Percentiles rank a stretch among this genome's conserved stretches.
phyloP scores from a whole-genome alignment of 2,329 filamentous ascomycete species.

The Ceratocystis cacaofunesta region DNA sequence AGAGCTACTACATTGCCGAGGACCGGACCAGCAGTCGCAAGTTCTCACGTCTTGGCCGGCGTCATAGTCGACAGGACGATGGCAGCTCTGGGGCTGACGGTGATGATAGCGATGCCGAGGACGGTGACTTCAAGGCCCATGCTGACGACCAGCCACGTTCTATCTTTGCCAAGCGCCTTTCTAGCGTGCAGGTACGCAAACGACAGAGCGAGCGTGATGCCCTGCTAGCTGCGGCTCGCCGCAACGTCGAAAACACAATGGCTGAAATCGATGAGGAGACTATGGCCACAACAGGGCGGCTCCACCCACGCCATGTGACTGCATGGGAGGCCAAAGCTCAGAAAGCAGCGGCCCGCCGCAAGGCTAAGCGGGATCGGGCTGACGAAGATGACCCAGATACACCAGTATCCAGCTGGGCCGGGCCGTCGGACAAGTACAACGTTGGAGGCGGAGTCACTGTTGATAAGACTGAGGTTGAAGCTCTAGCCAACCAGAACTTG shows the following conservation, averaged over 20 bases:
- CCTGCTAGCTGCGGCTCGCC: slow-evolving; percentile 63
- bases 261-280: slow-evolving; percentile 60
- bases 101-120: slow-evolving; percentile 30
- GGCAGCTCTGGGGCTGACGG: slow-evolving; percentile 27
- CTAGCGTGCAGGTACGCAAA: slow-evolving; percentile 58
- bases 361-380: neutral
- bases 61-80: neutral
- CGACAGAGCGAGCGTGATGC: slow-evolving; percentile 58
- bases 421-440: slow-evolving; percentile 10
- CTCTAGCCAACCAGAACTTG: slow-evolving; percentile 24
- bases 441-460: slow-evolving; percentile 13
- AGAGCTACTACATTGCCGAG: slow-evolving; percentile 58
- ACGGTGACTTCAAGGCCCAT: slow-evolving; percentile 38
- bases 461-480: slow-evolving; percentile 1
- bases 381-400: slow-evolving; percentile 22
- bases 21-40: slow-evolving; percentile 26
- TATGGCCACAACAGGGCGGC: slow-evolving; percentile 44
- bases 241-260: slow-evolving; percentile 68
- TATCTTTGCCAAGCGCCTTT: slow-evolving; percentile 52
- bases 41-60: slow-evolving; percentile 27
- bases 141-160: slow-evolving; percentile 51
- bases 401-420: neutral
- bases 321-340: slow-evolving; percentile 71
- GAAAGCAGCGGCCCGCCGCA: slow-evolving; percentile 48
- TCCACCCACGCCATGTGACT: slow-evolving; percentile 50